Base-by-base conservation (phyloP, 2,329 filamentous ascomycete genomes). In the Tolypocladium amazonense region DNA sequence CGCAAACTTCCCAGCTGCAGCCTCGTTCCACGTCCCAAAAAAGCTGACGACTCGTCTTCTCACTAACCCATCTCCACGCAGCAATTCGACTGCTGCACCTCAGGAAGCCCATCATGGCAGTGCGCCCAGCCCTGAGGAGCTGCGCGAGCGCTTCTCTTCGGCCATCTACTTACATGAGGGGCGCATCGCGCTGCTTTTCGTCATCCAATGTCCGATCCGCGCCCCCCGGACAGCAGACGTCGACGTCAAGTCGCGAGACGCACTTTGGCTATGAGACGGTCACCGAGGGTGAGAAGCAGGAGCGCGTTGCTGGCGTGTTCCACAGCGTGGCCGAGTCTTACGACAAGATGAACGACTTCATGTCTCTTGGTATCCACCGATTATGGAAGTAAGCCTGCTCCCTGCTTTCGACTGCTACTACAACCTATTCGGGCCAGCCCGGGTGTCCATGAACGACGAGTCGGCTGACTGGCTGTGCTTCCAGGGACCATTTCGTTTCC, bases 271-370 rank as follows among this genome's bases (percentile, higher is more conserved):
- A 91, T 73, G 83, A 92, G 76, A 93, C 90, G 50, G 82, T 97
- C 47, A 85, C 88, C 20, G 90, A 95, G 71, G 80, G 85, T 12
- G 81, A 94, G 73, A 97, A 97, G 76, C 78, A 76, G 53, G 69
- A 80, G 65, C 73, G 77, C 81, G 92, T 97, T 47, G 89, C 89
- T 62, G 86, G 84, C 50, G 94, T 99, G 61, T 99, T 99, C 78
- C 93, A 90, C 74, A 97, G 89, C 65, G 94, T 99, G 47, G 94
- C 94, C 66, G 87, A 90, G 63, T 91, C 89, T 23, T 99, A 99
- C 77, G 94, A 99, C 75, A 88, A 88, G 63, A 99, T 99, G 94
- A 99, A 99, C 77, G 94, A 99, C 74, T 83, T 97, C 66, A 99
- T 99, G 94, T 97, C 94, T 9, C 84, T 99, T 56, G 94, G 94